These are phyloP conservation scores for Phytophthora meadii DNA, from an alignment of 352 stramenopile species.

Conservation along the genomic window DNA sequence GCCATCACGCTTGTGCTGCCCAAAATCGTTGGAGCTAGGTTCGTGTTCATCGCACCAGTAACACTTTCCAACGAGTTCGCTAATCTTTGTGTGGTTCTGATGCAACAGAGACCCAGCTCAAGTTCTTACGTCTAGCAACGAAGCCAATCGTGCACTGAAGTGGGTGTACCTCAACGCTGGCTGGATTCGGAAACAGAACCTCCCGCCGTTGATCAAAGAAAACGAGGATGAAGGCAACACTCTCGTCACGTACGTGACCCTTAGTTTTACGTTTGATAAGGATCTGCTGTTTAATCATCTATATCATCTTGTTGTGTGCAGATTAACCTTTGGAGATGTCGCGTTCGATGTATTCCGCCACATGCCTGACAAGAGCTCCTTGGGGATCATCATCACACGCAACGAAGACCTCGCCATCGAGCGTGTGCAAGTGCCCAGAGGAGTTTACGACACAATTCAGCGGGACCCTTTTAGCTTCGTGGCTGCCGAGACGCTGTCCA, in stretches of 20 bases:
- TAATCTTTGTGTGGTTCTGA: constrained; percentile 7
- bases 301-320: constrained; percentile 25
- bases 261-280: not conserved
- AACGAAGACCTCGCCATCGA: constrained; percentile 65
- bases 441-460: constrained; percentile 85
- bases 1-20: constrained; percentile 78
- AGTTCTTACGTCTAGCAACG: constrained; percentile 70
- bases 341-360: constrained; percentile 88
- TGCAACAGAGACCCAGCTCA: constrained; percentile 65
- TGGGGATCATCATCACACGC: constrained; percentile 68
- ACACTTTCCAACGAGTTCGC: not conserved
- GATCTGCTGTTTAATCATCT: not conserved
- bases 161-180: constrained; percentile 89
- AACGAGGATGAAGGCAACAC: constrained; percentile 23
- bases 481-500: constrained; percentile 83
- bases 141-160: constrained; percentile 80
- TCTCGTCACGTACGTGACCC: constrained; percentile 48
- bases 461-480: constrained; percentile 90
- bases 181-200: constrained; percentile 80
- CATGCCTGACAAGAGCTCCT: constrained; percentile 81
- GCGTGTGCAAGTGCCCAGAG: constrained; percentile 63
- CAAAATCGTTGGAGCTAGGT: constrained; percentile 75
- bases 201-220: constrained; percentile 50
- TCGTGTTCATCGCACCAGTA: not conserved
- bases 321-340: constrained; percentile 60